Conservation (phyloP, 495 filamentous ascomycete species). For the Trichoderma gamsii region DNA sequence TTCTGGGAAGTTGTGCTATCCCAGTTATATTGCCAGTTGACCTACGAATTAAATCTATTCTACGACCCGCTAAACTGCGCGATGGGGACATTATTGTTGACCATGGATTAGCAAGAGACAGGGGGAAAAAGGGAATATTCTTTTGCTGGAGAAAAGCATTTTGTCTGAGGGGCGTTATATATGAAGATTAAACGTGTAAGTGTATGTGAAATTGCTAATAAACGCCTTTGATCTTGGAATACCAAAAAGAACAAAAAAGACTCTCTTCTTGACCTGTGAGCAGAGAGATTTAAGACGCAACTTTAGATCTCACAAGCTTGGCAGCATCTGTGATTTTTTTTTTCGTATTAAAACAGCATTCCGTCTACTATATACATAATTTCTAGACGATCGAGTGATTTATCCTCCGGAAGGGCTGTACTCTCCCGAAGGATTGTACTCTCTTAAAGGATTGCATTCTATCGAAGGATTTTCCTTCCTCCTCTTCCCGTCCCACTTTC, state of each 20-base stretch:
- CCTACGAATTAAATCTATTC: conserved; percentile 3
- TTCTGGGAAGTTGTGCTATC: conserved; percentile 15
- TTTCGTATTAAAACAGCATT: neutral
- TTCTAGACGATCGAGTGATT: neutral
- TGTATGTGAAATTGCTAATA: neutral
- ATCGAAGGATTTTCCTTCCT: neutral
- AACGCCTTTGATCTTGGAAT: neutral
- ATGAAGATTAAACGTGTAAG: neutral
- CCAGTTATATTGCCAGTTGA: conserved; percentile 18
- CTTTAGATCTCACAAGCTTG: neutral
- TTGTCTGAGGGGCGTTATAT: neutral
- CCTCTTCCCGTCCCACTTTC: neutral
- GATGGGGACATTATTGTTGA: conserved; percentile 13
- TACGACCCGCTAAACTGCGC: conserved; percentile 13
- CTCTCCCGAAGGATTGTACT: neutral
- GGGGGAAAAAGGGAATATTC: neutral
- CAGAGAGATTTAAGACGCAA: neutral
- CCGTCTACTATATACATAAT: neutral
- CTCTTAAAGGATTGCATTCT: neutral
- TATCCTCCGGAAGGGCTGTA: neutral
- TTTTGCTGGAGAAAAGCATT: neutral
- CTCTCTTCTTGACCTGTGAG: neutral
- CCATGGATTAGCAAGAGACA: neutral
- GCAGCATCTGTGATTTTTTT: neutral
- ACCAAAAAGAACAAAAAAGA: neutral